Evolutionary conservation across 2,329 filamentous ascomycete species (phyloP), one percentile per base, ranked within the genome.

Genomic region (Camillea tinctor): DNA sequence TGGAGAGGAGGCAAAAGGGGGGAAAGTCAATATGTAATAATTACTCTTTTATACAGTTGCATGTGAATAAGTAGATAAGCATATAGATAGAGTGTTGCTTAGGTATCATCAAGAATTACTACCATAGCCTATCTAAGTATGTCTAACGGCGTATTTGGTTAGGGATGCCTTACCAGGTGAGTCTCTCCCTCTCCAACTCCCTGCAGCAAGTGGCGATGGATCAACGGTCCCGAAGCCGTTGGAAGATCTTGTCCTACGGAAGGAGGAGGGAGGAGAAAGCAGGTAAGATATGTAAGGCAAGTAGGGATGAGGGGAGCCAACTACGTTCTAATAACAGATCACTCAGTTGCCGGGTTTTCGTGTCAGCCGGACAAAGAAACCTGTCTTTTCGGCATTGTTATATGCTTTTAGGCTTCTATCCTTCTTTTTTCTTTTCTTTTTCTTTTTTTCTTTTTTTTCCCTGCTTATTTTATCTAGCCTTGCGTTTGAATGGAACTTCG

Each of bases 401-500:
- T 44, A n/a, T 44, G 36, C n/a, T 11, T 6, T 44, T 30, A 30
- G 13, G 26, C 13, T n/a, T 44, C 13, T 17, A 3, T 17, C 15
- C 15, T 8, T 40, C 15, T 40, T 8, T 40, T 6, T 40, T n/a
- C 52, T 49, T n/a, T n/a, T n/a, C n/a, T n/a, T 54, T n/a, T n/a
- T 17, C 6, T 17, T 40, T 40, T 8, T 40, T 40, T 40, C 7
- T 40, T 6, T 40, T n/a, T 54, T 49, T n/a, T n/a, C n/a, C n/a
- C n/a, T 54, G 55, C 48, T 61, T 52, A 36, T 50, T 44, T 60
- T 63, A 58, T 61, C 63, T 4, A 30, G 7, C 13, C 26, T 65
- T 63, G 63, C 64, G 62, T 63, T n/a, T 30, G 61, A 60, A 65
- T 66, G 64, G 63, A 65, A 66, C 64, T 52, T 63, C 62, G 64